A percentile compares a stretch with the other conserved stretches of the same genome.
These are phyloP conservation scores for Leishmania amazonensis DNA, from an alignment of 208 protist genomes.

Conservation along the genomic window DNA sequence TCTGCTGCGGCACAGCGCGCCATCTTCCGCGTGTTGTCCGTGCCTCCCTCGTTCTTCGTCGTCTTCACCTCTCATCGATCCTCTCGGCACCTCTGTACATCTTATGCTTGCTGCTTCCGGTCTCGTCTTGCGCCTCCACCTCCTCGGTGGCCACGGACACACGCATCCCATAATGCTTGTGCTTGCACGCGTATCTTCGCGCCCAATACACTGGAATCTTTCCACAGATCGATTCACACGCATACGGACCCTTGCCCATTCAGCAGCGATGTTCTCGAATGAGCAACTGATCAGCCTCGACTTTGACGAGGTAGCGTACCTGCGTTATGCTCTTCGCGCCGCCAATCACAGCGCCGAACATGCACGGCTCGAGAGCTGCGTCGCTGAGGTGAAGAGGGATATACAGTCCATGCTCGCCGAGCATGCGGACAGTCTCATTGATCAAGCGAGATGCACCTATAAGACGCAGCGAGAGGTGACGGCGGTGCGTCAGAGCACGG, in stretches of 20 bases:
- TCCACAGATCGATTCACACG: not conserved
- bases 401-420: slow-evolving; percentile 58
- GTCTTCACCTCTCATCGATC: not conserved
- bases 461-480: slow-evolving; percentile 53
- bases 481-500: slow-evolving; percentile 47
- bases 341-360: slow-evolving; percentile 48
- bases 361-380: slow-evolving; percentile 53
- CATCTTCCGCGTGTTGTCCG: not conserved
- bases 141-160: not conserved
- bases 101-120: not conserved
- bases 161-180: not conserved
- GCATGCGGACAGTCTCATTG: slow-evolving; percentile 61
- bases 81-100: not conserved
- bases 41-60: not conserved
- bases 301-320: slow-evolving; percentile 81
- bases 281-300: slow-evolving; percentile 65
- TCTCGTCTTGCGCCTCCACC: not conserved
- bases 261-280: slow-evolving; percentile 58
- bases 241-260: not conserved
- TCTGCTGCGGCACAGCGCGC: not conserved
- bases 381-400: slow-evolving; percentile 44
- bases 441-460: slow-evolving; percentile 66
- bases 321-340: slow-evolving; percentile 72
- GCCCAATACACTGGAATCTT: not conserved
- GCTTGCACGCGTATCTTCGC: not conserved